phyloP scores from a whole-genome alignment of 805 yeast species.

The Hanseniaspora lindneri region DNA sequence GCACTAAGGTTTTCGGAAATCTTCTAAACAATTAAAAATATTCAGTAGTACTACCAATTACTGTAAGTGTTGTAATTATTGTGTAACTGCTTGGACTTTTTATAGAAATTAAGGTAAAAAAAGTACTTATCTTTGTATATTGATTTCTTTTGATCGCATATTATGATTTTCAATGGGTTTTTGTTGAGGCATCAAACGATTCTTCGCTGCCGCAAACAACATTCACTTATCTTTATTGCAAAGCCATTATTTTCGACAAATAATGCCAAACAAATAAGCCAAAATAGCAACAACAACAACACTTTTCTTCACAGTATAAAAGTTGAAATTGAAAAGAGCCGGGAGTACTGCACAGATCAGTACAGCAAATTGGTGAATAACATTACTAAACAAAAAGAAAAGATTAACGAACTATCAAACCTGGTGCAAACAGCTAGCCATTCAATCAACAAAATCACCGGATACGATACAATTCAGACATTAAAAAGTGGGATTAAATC shows the following conservation, averaged over 20 bases:
- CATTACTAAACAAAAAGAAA: background rate
- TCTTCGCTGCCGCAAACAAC: too few species aligned
- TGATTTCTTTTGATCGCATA: too few species aligned
- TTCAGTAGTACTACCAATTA: too few species aligned
- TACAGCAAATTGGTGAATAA: background rate
- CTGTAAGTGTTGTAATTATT: too few species aligned
- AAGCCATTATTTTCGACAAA: background rate
- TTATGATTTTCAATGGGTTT: too few species aligned
- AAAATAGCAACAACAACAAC: background rate
- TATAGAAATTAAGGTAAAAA: too few species aligned
- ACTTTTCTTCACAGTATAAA: background rate
- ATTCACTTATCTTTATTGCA: too few species aligned
- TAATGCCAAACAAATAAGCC: background rate
- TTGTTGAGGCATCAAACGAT: too few species aligned
- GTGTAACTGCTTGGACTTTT: too few species aligned
- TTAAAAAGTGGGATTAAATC: slow-evolving; percentile 50
- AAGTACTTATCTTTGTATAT: too few species aligned
- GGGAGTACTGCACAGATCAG: background rate
- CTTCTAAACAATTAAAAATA: too few species aligned
- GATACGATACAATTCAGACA: slow-evolving; percentile 69
- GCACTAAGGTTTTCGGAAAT: too few species aligned
- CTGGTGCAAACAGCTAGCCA: slow-evolving; percentile 39
- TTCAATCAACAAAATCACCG: slow-evolving; percentile 80
- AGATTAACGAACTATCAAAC: slow-evolving; percentile 24
- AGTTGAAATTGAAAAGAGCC: background rate